Percentiles rank a stretch among this genome's conserved stretches.
Evolutionary conservation across 1,139 yeast genomes (phyloP).

Genomic region (Debaryomyces psychrophilus): DNA sequence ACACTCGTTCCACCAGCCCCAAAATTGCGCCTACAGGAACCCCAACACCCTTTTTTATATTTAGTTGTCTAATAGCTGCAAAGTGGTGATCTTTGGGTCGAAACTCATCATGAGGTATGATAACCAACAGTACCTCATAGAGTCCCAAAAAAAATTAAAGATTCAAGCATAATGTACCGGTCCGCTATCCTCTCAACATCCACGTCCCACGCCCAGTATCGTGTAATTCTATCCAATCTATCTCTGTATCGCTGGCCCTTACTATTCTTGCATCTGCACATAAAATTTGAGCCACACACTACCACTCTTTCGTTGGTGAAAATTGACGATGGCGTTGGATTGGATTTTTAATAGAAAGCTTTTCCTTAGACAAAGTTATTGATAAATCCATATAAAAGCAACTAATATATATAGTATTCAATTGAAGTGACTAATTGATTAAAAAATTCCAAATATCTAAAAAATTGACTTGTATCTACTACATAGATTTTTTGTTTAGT

Average conservation of each 20-base stretch:
- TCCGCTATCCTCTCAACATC: background rate
- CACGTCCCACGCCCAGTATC: background rate
- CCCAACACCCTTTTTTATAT: too few species aligned
- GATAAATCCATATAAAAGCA: constrained; percentile 3
- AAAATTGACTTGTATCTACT: constrained; percentile 15
- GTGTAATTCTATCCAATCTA: background rate
- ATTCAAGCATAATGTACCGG: too few species aligned
- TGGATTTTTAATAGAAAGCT: background rate
- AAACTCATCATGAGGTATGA: too few species aligned
- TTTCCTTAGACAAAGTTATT: constrained; percentile 9
- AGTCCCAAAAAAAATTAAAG: too few species aligned
- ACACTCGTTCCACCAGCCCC: too few species aligned
- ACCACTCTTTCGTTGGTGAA: background rate
- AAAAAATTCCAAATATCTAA: background rate
- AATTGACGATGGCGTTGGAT: constrained; percentile 4
- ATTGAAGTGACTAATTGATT: background rate
- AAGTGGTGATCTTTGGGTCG: too few species aligned
- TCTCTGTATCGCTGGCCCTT: background rate
- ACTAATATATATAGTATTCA: constrained; percentile 2
- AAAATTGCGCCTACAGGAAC: too few species aligned
- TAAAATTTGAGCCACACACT: constrained; percentile 1
- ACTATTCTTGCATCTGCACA: background rate
- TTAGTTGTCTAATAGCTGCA: too few species aligned
- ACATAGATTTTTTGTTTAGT: constrained; percentile 24
- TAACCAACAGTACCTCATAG: too few species aligned